Percentiles rank a stretch among this genome's conserved stretches.
phyloP scores from a whole-genome alignment of 495 filamentous ascomycete genomes.

The Symbiotaphrina buchneri region DNA sequence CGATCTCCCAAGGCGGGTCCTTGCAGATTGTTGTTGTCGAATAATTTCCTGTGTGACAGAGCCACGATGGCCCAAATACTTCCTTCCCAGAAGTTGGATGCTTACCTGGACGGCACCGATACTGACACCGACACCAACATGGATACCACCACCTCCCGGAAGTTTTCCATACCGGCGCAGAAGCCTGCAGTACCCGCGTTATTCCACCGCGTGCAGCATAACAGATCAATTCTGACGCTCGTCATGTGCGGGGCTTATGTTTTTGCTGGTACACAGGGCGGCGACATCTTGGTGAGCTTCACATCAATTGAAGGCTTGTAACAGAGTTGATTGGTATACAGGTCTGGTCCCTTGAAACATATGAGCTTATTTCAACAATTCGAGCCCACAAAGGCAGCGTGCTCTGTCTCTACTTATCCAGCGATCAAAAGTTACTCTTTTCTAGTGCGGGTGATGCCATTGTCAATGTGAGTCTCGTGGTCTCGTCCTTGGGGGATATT shows the following conservation, averaged over 20 bases:
- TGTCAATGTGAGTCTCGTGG: constrained; percentile 38
- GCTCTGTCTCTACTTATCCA: constrained; percentile 57
- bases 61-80: no score
- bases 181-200: constrained; percentile 33
- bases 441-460: constrained; percentile 88
- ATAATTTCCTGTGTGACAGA: no score
- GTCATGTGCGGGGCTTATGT: constrained; percentile 37
- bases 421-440: constrained; percentile 56
- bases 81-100: no score
- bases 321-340: constrained; percentile 2
- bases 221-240: constrained; percentile 49
- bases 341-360: constrained; percentile 76
- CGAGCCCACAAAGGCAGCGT: constrained; percentile 81
- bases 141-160: no score
- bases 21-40: no score
- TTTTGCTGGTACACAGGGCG: constrained; percentile 81
- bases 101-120: no score
- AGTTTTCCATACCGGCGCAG: no score
- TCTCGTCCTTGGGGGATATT: constrained; percentile 10
- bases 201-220: constrained; percentile 44
- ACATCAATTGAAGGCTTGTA: background rate
- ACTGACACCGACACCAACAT: no score
- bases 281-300: constrained; percentile 53
- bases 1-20: no score
- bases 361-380: constrained; percentile 49